A percentile compares a stretch with the other conserved stretches of the same genome.
Evolutionary conservation across 139 green algal genomes (phyloP).

Genomic region (Haematococcus sp.): DNA sequence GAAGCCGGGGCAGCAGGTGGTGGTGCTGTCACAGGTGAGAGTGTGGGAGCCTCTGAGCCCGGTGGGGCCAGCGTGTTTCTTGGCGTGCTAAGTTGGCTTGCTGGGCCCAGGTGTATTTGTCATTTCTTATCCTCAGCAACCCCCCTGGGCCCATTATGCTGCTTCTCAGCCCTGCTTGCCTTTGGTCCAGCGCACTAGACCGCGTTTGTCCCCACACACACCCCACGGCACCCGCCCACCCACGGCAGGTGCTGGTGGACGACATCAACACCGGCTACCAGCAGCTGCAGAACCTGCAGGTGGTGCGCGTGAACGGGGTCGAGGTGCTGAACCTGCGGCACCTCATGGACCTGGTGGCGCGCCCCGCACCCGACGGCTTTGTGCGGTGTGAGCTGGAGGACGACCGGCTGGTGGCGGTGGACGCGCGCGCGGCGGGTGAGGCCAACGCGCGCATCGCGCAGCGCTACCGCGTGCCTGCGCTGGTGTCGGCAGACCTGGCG

Average conservation of each 20-base stretch:
- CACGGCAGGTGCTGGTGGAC: slow-evolving; percentile 56
- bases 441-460: slow-evolving; percentile 31
- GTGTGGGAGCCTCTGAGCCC: too few relatives aligned
- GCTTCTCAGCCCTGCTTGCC: too few relatives aligned
- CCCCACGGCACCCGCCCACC: neutral
- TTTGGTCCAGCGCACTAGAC: too few relatives aligned
- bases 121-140: too few relatives aligned
- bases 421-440: slow-evolving; percentile 24
- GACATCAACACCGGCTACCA: slow-evolving; percentile 65
- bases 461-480: slow-evolving; percentile 40
- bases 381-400: slow-evolving; percentile 64
- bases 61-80: too few relatives aligned
- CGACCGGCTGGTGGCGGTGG: slow-evolving; percentile 57
- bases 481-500: slow-evolving; percentile 5
- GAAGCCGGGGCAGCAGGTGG: slow-evolving; percentile 52
- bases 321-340: slow-evolving; percentile 63
- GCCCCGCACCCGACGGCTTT: neutral
- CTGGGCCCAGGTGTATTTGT: too few relatives aligned
- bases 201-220: neutral
- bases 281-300: slow-evolving; percentile 59
- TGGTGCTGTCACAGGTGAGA: slow-evolving; percentile 54
- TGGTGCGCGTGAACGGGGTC: slow-evolving; percentile 43
- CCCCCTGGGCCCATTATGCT: too few relatives aligned
- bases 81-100: too few relatives aligned
- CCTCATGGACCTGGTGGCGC: slow-evolving; percentile 34